Percentiles rank a stretch among this genome's conserved stretches.
Conservation (phyloP, 306 rosid species). For the Acacia melanoxylon region DNA sequence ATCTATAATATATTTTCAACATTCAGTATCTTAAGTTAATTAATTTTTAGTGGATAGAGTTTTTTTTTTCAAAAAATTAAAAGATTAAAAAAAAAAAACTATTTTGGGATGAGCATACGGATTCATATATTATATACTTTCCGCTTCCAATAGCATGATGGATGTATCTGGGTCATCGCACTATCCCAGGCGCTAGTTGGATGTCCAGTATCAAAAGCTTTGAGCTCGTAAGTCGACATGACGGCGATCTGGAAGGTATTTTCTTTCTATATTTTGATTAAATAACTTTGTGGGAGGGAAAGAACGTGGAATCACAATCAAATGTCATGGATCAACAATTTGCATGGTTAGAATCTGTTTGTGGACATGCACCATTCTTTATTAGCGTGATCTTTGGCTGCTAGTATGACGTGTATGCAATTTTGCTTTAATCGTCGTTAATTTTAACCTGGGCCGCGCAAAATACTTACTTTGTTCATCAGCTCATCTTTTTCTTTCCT, state of each 20-base stretch:
- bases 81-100: no score
- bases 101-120: no score
- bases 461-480: constrained; percentile 13
- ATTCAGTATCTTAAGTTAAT: no score
- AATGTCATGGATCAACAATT: constrained; percentile 36
- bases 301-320: constrained; percentile 5
- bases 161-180: not conserved
- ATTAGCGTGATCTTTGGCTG: constrained; percentile 33
- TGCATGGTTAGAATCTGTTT: constrained; percentile 42
- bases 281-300: not conserved
- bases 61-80: no score
- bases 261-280: constrained; percentile 31
- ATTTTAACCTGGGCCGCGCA: not conserved
- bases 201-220: constrained; percentile 14
- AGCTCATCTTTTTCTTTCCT: not conserved
- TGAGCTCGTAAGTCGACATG: constrained; percentile 23
- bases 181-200: constrained; percentile 11
- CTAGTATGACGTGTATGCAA: constrained; percentile 36
- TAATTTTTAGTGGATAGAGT: no score
- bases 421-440: constrained; percentile 29
- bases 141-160: not conserved
- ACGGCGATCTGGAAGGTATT: constrained; percentile 44
- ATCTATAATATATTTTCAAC: no score
- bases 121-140: no score
- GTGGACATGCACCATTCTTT: constrained; percentile 44